These are phyloP conservation scores for Podospora tetraspora DNA, from an alignment of 495 filamentous ascomycete genomes.

Conservation along the genomic window DNA sequence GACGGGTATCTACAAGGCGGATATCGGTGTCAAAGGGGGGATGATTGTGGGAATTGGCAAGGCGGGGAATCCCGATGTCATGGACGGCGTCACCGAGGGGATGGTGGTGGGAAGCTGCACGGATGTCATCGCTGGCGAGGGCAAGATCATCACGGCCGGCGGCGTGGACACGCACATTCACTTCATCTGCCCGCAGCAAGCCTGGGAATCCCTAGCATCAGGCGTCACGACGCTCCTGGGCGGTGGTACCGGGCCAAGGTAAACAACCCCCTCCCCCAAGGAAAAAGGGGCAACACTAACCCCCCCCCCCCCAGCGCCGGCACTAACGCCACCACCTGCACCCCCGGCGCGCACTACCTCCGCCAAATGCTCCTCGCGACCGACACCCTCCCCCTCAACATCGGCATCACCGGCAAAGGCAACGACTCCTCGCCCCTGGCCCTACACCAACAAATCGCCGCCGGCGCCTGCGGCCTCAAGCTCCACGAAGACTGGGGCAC, in stretches of 20 bases:
- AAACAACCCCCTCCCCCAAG: constrained; percentile 12
- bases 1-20: constrained; percentile 92
- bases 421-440: constrained; percentile 74
- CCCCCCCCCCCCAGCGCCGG: constrained; percentile 58
- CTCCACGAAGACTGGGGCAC: constrained; percentile 97
- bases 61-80: constrained; percentile 93
- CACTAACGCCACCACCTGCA: constrained; percentile 93
- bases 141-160: constrained; percentile 88
- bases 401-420: constrained; percentile 94
- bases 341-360: constrained; percentile 77
- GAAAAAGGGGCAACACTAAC: constrained; percentile 4
- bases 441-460: constrained; percentile 73
- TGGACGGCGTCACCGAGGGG: constrained; percentile 75
- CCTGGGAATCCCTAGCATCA: constrained; percentile 74
- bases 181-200: constrained; percentile 96
- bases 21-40: constrained; percentile 90
- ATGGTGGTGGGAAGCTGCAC: constrained; percentile 88
- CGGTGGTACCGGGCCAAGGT: constrained; percentile 87
- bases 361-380: constrained; percentile 89
- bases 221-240: constrained; percentile 91
- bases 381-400: constrained; percentile 81
- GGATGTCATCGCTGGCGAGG: constrained; percentile 92
- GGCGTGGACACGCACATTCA: constrained; percentile 93
- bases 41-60: constrained; percentile 90
- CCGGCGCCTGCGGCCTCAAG: constrained; percentile 87